Conservation (phyloP, 148 eudicot genomes). For the Gaultheria prostrata region DNA sequence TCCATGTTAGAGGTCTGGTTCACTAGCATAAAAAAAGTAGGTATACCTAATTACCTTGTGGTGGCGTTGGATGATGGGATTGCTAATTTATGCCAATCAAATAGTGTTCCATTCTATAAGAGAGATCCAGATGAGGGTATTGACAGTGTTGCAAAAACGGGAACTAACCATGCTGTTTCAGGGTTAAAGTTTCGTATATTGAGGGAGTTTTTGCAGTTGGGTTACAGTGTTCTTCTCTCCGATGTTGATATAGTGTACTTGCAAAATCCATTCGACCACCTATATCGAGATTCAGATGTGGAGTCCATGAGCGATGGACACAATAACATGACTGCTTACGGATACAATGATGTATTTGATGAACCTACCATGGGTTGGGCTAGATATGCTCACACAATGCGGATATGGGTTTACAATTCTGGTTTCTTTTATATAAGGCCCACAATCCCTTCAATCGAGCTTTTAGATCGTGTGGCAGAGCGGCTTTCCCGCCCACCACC, state of each 20-base stretch:
- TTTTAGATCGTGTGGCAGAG: conserved; percentile 77
- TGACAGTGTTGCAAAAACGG: conserved; percentile 56
- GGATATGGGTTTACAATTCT: conserved; percentile 94
- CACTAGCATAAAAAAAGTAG: conserved; percentile 66
- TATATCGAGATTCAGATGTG: conserved; percentile 85
- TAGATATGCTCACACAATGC: conserved; percentile 93
- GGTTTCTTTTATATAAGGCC: conserved; percentile 94
- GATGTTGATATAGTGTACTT: conserved; percentile 90
- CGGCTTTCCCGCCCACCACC: conserved; percentile 52
- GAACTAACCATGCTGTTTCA: conserved; percentile 87
- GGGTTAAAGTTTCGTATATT: conserved; percentile 76
- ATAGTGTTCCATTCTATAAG: conserved; percentile 60
- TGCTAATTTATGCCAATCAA: conserved; percentile 58
- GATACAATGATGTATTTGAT: conserved; percentile 83
- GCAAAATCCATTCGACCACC: conserved; percentile 82
- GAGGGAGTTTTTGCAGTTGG: conserved; percentile 90
- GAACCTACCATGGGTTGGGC: conserved; percentile 99
- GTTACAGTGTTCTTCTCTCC: conserved; percentile 82
- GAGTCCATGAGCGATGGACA: conserved; percentile 99
- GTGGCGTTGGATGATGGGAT: conserved; percentile 82
- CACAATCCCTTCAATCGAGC: conserved; percentile 86
- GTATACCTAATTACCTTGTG: conserved; percentile 74
- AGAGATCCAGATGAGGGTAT: conserved; percentile 74
- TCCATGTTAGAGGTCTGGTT: conserved; percentile 69
- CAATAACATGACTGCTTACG: conserved; percentile 78